Percentiles rank a stretch among this genome's conserved stretches.
Evolutionary conservation across 345 rosid species (phyloP).

Genomic region (Arabidopsis suecica): DNA sequence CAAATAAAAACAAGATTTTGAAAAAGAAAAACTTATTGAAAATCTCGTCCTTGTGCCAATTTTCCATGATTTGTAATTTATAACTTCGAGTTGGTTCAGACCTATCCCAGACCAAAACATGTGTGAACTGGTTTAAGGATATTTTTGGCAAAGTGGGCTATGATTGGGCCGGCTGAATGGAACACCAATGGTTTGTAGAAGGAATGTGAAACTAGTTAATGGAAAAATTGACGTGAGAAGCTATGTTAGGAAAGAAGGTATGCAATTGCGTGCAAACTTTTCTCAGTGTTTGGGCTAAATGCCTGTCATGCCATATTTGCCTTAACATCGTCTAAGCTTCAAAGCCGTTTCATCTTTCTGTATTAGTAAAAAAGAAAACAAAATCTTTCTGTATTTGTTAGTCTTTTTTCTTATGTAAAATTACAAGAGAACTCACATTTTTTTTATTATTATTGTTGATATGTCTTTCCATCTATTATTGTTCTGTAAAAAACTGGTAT

Average conservation of each 20-base stretch:
- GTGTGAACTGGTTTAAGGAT: background rate
- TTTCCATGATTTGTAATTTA: background rate
- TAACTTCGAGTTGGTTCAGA: background rate
- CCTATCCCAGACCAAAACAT: background rate
- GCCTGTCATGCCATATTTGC: background rate
- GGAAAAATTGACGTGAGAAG: background rate
- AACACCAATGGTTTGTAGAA: background rate
- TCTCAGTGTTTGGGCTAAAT: background rate
- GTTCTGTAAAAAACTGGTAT: no score
- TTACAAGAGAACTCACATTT: background rate
- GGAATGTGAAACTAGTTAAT: no score
- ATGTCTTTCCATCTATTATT: no score
- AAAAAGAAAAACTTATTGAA: background rate
- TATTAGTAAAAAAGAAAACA: no score
- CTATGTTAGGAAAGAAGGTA: background rate
- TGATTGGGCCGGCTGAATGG: slow-evolving; percentile 16
- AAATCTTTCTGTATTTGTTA: no score
- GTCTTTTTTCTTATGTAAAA: no score
- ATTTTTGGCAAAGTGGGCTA: slow-evolving; percentile 9
- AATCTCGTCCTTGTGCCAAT: background rate
- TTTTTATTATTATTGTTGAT: background rate
- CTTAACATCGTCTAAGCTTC: background rate
- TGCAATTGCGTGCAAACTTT: slow-evolving; percentile 1
- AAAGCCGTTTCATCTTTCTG: no score
- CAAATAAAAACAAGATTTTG: background rate